Evolutionary conservation across 257 asterid species (phyloP), one percentile per base, ranked within the genome.

Genomic region (Solanum pennellii): DNA sequence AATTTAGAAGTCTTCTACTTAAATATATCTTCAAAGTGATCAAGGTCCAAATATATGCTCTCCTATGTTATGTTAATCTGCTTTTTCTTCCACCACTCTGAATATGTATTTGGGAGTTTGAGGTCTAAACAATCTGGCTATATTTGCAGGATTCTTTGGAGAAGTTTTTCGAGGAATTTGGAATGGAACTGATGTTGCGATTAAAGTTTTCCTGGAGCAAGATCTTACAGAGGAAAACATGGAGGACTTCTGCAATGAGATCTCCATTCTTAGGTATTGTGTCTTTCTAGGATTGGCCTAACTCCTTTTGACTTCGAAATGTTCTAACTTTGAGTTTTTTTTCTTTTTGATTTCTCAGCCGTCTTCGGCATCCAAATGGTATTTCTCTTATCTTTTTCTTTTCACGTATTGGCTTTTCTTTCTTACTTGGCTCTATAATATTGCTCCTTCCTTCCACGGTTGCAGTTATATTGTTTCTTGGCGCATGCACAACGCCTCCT

Each of bases 321-420:
- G 37, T 79, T 91, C 94, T 93, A 88, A 94, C 39, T 6, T 37
- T 13, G 33, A 37, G 23, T 37, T 80, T 89, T 82, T 65, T 45
- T 87, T 87, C 85, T 92, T 91, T 86, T 84, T 44, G 23, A 86
- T 87, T 82, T 86, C 88, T 90, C 97, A 97, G 99, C 91, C 99
- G 99, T 88, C 98, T 96, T 84, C 96, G 99, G 62, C 99, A 97
- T 89, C 99, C 99, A 88, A 97, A 97, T 88, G 99, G 99, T 97
- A 96, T 89, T 86, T 75, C 82, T 88, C 92, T 92, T 88, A 86
- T 83, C 91, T 88, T 87, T 42, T 12, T 23, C 52, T 21, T 62
- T 33, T 33, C 85, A 83, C 20, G 66, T 68, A 27, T 83, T 73
- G 66, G 60, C 72, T 86, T 83, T 35, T 83, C 31, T 33, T 47